A percentile compares a stretch with the other conserved stretches of the same genome.
Evolutionary conservation across 139 green algal species (phyloP).

Genomic region (Chlorella sp.): DNA sequence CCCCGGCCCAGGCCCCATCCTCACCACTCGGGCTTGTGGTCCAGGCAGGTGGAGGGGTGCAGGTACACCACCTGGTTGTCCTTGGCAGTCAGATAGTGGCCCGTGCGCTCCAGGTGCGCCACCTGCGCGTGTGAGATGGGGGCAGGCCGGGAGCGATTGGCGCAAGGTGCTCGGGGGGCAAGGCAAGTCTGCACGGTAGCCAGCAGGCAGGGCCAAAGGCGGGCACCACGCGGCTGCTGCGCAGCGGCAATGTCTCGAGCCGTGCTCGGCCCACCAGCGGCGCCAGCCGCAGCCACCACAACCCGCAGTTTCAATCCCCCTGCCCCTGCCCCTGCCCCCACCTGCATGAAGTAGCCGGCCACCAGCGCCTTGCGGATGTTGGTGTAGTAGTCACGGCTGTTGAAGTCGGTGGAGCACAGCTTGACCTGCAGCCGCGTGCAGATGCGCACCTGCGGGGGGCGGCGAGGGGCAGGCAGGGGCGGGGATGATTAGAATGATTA

Average conservation of each 20-base stretch:
- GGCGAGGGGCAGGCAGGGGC: background rate
- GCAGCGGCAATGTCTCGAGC: background rate
- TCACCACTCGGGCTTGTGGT: conserved; percentile 98
- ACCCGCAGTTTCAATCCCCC: too few relatives aligned
- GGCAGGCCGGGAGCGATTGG: background rate
- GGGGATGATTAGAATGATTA: too few relatives aligned
- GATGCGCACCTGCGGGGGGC: conserved; percentile 63
- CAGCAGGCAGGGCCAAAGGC: too few relatives aligned
- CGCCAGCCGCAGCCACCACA: background rate
- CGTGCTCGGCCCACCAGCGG: background rate
- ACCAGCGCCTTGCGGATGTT: conserved; percentile 98
- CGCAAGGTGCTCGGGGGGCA: background rate
- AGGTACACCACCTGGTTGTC: conserved; percentile 98
- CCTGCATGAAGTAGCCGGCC: conserved; percentile 98
- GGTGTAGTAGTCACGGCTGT: conserved; percentile 89
- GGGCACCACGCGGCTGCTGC: background rate
- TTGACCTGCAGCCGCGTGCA: conserved; percentile 74
- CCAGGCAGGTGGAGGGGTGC: conserved; percentile 94
- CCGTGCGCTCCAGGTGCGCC: conserved; percentile 87
- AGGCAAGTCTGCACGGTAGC: too few relatives aligned
- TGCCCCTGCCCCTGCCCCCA: background rate
- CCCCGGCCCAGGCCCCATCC: conserved; percentile 55
- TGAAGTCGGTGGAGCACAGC: conserved; percentile 90
- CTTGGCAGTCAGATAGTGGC: conserved; percentile 99
- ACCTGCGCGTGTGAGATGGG: conserved; percentile 64